Percentiles rank a stretch among this genome's conserved stretches.
Conservation (phyloP, 1,284 basidiomycete species). For the Polyporus tsugae region DNA sequence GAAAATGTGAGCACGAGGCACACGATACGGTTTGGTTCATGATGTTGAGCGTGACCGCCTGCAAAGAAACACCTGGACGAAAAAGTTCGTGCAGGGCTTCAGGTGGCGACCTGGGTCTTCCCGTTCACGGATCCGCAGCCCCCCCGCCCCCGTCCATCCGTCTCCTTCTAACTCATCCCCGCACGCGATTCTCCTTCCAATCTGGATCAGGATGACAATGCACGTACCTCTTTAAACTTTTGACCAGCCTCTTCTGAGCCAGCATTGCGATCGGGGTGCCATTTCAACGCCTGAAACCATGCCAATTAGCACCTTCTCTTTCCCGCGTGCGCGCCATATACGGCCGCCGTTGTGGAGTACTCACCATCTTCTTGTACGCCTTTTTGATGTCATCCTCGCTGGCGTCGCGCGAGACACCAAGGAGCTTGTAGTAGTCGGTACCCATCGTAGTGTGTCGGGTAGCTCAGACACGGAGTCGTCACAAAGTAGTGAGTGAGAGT, state of each 20-base stretch:
- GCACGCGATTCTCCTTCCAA: background rate
- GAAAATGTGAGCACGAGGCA: background rate
- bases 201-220: background rate
- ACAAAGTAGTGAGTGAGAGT: conserved; percentile 11
- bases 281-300: conserved; percentile 59
- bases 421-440: conserved; percentile 83
- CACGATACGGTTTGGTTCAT: background rate
- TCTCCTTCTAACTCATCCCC: background rate
- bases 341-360: conserved; percentile 19
- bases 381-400: conserved; percentile 71
- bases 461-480: conserved; percentile 12
- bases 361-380: conserved; percentile 58
- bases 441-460: conserved; percentile 58
- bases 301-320: conserved; percentile 19
- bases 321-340: background rate
- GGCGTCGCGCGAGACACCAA: conserved; percentile 80
- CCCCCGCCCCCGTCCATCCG: background rate
- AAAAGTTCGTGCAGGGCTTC: background rate
- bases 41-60: background rate
- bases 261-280: conserved; percentile 81
- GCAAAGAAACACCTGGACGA: background rate
- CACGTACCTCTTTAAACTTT: conserved; percentile 91
- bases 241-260: conserved; percentile 85
- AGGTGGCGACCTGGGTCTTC: no score
- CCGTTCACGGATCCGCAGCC: no score